Percentiles rank a stretch among this genome's conserved stretches.
These are phyloP conservation scores for Haplosporangium gracile DNA, from an alignment of 192 early-diverging fungal genomes.

Conservation along the genomic window DNA sequence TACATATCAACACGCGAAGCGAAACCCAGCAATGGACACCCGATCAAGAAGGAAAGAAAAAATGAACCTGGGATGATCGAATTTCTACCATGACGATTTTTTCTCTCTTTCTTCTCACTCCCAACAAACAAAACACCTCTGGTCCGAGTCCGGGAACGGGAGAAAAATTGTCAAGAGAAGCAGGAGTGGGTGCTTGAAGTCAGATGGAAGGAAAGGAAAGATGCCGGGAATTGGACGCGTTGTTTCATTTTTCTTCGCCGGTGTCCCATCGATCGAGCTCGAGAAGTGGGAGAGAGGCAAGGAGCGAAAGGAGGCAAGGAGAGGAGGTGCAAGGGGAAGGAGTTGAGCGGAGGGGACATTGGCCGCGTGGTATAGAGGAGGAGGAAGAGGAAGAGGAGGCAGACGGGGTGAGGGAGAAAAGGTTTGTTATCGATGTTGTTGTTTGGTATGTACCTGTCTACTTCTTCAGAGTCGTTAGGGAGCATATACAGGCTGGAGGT, in stretches of 20 bases:
- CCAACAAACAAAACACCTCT: background rate
- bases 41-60: background rate
- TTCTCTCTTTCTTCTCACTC: background rate
- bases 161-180: background rate
- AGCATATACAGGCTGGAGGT: slow-evolving; percentile 34
- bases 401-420: background rate
- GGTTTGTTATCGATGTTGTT: background rate
- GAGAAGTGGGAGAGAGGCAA: background rate
- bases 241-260: background rate
- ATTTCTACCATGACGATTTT: slow-evolving; percentile 11
- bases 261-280: background rate
- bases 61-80: background rate
- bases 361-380: background rate
- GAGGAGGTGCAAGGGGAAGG: background rate
- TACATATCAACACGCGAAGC: background rate
- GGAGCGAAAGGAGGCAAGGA: background rate
- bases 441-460: slow-evolving; percentile 36
- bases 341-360: background rate
- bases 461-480: slow-evolving; percentile 41
- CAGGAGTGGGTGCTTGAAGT: background rate
- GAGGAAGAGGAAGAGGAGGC: background rate
- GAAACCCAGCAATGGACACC: background rate
- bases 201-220: background rate
- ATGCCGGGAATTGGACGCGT: background rate
- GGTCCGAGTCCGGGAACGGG: slow-evolving; percentile 1